Base-by-base conservation (phyloP, 2,329 filamentous ascomycete species). In the Botrytis fragariae region DNA sequence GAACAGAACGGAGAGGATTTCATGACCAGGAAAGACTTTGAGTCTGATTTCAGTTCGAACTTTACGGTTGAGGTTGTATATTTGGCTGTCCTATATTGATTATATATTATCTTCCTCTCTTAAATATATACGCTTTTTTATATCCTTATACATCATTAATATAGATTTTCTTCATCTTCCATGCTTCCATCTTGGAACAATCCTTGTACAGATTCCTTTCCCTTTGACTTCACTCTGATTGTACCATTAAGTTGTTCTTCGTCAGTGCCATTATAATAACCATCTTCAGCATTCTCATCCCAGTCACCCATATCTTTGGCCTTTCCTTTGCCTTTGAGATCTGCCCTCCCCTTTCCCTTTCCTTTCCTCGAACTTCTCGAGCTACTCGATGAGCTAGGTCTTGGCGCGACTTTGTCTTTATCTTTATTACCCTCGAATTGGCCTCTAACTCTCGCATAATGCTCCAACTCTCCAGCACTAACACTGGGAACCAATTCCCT, bases 401-500 rank as follows among this genome's bases (percentile, higher is more conserved):
- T 70, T 32, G 44, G 68, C 29, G n/a, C 39, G 10, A 2, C 68
- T 51, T 62, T 73, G 25, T 78, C 77, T 71, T 81, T 84, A 65
- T 83, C 84, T 1, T 82, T 81, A 8, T 82, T 83, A 16, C 91
- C 91, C 80, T 99, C 96, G 80, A 99, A 99, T 29, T 90, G 88
- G 29, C 88, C 89, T 57, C 96, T 87, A 9, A 99, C 95, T 0
- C 88, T 85, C 80, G 97, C 93, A 79, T 98, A 99, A 81, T 99
- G 96, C 65, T 92, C 88, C 59, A 99, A 84, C 84, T 99, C 96
- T 75, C 97, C 95, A 18, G 92, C 91, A 79, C 94, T 97, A 69
- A 99, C 96, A 83, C 92, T 95, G 25, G 95, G 95, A n/a, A 98
- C 91, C 59, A 99, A 87, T 83, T 98, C 96, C 61, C 85, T 85